Percentiles rank a stretch among this genome's conserved stretches.
Conservation (phyloP, 1,284 basidiomycete species). For the Rhodotorula sp. region DNA sequence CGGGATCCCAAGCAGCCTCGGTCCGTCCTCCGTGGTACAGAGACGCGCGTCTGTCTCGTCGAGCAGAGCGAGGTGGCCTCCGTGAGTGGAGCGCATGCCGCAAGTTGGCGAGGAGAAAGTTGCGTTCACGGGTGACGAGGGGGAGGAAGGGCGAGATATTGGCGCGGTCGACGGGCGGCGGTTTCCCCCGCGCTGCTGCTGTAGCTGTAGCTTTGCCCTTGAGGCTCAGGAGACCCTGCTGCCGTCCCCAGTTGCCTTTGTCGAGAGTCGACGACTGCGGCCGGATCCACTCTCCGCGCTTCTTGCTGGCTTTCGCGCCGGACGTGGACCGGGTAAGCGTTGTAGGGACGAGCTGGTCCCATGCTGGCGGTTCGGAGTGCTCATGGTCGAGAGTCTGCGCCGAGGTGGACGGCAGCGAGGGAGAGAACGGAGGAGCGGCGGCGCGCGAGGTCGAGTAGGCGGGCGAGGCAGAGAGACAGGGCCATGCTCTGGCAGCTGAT, state of each 20-base stretch:
- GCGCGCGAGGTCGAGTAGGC: not conserved
- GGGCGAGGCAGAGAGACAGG: not conserved
- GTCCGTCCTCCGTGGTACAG: not conserved
- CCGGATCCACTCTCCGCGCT: not conserved
- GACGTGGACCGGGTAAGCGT: too few relatives aligned
- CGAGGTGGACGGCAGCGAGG: conserved; percentile 16
- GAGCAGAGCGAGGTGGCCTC: not conserved
- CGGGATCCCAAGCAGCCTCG: conserved; percentile 6
- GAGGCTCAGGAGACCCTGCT: not conserved
- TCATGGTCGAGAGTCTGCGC: conserved; percentile 15
- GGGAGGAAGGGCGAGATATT: conserved; percentile 38
- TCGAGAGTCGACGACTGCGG: not conserved
- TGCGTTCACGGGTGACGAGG: conserved; percentile 32
- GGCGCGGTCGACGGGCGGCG: conserved; percentile 2
- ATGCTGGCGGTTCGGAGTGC: not conserved
- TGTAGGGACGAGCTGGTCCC: not conserved
- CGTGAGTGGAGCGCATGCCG: conserved; percentile 2
- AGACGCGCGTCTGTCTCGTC: not conserved
- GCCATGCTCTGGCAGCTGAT: not conserved
- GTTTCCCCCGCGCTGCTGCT: not conserved
- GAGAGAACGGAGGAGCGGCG: not conserved
- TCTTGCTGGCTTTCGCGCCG: not conserved
- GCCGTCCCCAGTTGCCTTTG: not conserved
- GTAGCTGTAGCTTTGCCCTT: not conserved
- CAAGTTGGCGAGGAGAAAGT: conserved; percentile 23